Evolutionary conservation across 208 protist genomes (phyloP).

Genomic region (Leishmania lainsoni): DNA sequence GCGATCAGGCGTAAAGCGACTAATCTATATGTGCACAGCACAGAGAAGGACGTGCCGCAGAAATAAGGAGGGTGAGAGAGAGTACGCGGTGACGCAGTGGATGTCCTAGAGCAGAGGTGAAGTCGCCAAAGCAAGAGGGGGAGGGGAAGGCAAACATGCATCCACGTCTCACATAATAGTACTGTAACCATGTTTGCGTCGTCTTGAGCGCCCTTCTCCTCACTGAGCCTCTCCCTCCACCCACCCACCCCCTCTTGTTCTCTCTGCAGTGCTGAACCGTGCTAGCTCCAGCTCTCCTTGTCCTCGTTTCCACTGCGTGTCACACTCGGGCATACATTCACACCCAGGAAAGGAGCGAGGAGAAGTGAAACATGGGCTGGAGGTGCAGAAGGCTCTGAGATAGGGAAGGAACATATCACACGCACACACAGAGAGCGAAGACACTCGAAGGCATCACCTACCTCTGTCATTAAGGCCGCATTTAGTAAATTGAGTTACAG

Average conservation of each 20-base stretch:
- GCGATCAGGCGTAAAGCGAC: conserved; percentile 15
- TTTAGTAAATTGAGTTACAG: background rate
- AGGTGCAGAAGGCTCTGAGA: background rate
- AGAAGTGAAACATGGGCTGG: background rate
- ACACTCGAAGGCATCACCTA: background rate
- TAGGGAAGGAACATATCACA: background rate
- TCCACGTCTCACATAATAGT: background rate
- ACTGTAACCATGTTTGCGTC: no score
- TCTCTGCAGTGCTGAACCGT: background rate
- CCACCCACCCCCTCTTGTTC: background rate
- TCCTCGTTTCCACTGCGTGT: background rate
- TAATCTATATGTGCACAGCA: background rate
- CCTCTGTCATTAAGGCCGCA: background rate
- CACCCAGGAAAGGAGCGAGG: background rate
- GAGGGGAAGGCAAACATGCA: background rate
- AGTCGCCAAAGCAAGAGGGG: background rate
- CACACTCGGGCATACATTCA: background rate
- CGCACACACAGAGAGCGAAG: background rate
- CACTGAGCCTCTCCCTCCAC: background rate
- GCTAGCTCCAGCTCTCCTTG: background rate
- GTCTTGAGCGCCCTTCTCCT: background rate
- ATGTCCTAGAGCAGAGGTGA: background rate
- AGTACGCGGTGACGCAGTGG: background rate
- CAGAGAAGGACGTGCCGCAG: background rate
- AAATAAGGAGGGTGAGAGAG: background rate